phyloP scores from a whole-genome alignment of 169 alveolate species.

The Fabrea salina region DNA sequence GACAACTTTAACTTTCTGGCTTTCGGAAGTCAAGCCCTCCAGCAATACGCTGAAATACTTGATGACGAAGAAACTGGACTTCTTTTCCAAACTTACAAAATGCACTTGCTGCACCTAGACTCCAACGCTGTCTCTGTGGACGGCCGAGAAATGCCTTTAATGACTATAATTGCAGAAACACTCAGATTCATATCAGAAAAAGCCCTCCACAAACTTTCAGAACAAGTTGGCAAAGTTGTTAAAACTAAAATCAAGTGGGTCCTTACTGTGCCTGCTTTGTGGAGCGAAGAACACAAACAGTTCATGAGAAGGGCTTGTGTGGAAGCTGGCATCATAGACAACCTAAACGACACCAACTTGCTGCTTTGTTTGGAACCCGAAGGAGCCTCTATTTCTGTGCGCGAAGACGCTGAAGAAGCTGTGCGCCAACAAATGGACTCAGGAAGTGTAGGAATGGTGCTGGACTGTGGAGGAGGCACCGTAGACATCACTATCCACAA shows the following conservation, averaged over 20 bases:
- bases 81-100: slow-evolving; percentile 83
- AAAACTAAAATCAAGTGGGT: slow-evolving; percentile 86
- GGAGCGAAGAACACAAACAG: slow-evolving; percentile 87
- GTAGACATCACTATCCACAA: slow-evolving; percentile 85
- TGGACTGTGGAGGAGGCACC: slow-evolving; percentile 90
- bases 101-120: slow-evolving; percentile 78
- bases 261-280: slow-evolving; percentile 86
- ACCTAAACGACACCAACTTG: slow-evolving; percentile 68
- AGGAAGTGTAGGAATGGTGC: slow-evolving; percentile 75
- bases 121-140: slow-evolving; percentile 72
- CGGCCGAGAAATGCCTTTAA: slow-evolving; percentile 83
- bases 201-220: slow-evolving; percentile 80
- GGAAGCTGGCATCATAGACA: slow-evolving; percentile 79
- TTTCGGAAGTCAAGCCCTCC: slow-evolving; percentile 80
- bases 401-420: slow-evolving; percentile 82
- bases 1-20: slow-evolving; percentile 78
- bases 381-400: slow-evolving; percentile 84
- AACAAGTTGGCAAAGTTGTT: slow-evolving; percentile 81
- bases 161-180: slow-evolving; percentile 76
- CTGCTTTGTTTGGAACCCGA: slow-evolving; percentile 85
- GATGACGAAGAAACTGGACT: slow-evolving; percentile 86
- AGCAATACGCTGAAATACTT: slow-evolving; percentile 81
- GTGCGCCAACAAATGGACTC: slow-evolving; percentile 69
- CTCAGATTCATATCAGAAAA: slow-evolving; percentile 73
- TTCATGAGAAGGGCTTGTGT: slow-evolving; percentile 87